These are phyloP conservation scores for Boletus huronensis DNA, from an alignment of 768 basidiomycete genomes.

Conservation along the genomic window DNA sequence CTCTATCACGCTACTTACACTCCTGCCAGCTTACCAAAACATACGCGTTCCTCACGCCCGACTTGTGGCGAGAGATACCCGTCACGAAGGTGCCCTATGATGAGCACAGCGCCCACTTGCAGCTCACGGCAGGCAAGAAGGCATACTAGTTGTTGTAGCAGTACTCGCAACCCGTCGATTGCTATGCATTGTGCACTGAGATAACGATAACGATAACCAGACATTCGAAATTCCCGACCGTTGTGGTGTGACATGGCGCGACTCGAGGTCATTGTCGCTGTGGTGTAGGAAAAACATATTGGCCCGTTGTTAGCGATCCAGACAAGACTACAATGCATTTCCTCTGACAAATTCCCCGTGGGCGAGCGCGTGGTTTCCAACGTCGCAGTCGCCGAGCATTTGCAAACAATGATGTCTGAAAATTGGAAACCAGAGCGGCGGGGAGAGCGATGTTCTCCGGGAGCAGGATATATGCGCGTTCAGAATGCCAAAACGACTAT, in stretches of 20 bases:
- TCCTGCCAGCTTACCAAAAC: constrained; percentile 85
- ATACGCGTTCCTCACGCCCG: constrained; percentile 96
- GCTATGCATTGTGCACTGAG: background rate
- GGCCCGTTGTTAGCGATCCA: background rate
- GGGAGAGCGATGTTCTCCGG: constrained; percentile 8
- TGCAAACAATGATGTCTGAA: background rate
- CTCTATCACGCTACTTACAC: constrained; percentile 1
- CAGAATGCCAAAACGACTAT: constrained; percentile 5
- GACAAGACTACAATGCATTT: background rate
- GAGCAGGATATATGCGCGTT: background rate
- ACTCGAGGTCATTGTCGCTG: background rate
- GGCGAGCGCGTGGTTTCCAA: background rate
- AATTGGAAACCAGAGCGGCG: constrained; percentile 8
- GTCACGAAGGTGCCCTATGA: constrained; percentile 89
- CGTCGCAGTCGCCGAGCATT: background rate
- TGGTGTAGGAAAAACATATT: background rate
- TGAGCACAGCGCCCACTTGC: constrained; percentile 91
- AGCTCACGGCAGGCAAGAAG: constrained; percentile 78
- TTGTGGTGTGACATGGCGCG: background rate
- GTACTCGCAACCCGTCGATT: background rate
- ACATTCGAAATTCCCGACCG: constrained; percentile 1
- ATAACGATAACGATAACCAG: no score
- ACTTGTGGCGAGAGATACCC: constrained; percentile 95
- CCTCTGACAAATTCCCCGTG: background rate
- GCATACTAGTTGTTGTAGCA: constrained; percentile 40